Evolutionary conservation across 331 rosid genomes (phyloP).

Genomic region (Saraca asoca): DNA sequence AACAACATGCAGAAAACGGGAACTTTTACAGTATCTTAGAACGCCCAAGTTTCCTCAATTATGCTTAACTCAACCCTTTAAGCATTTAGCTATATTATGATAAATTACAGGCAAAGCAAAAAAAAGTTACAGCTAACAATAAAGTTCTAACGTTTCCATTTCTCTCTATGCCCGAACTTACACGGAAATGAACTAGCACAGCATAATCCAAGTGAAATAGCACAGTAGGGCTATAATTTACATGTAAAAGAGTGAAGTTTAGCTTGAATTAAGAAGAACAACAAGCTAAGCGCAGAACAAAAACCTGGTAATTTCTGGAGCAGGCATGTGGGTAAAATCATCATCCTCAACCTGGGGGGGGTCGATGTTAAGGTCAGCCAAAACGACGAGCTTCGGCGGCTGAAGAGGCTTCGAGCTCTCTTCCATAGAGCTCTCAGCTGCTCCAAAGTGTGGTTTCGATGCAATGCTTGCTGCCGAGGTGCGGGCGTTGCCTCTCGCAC

Average conservation of each 20-base stretch:
- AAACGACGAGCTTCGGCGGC: conserved; percentile 55
- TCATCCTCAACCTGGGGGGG: conserved; percentile 72
- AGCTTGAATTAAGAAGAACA: background rate
- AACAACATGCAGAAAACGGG: background rate
- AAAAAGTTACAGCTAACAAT: too few species aligned
- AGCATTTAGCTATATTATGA: background rate
- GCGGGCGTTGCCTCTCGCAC: conserved; percentile 18
- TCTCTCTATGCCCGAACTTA: background rate
- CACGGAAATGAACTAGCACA: background rate
- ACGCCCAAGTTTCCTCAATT: background rate
- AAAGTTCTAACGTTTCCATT: conserved; percentile 13
- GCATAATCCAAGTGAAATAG: background rate
- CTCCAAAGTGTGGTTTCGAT: conserved; percentile 30
- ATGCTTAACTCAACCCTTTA: background rate
- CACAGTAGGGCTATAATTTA: background rate
- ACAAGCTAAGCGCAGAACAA: background rate
- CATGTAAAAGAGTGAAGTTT: background rate
- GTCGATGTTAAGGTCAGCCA: conserved; percentile 84
- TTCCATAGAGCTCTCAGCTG: conserved; percentile 31
- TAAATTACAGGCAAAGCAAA: too few species aligned
- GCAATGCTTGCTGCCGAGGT: background rate
- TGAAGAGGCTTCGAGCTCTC: conserved; percentile 41
- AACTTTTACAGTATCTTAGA: background rate
- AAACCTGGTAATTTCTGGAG: conserved; percentile 55
- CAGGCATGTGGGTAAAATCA: conserved; percentile 51